Conservation (phyloP, 2,329 filamentous ascomycete genomes). For the Penicillium palitans region DNA sequence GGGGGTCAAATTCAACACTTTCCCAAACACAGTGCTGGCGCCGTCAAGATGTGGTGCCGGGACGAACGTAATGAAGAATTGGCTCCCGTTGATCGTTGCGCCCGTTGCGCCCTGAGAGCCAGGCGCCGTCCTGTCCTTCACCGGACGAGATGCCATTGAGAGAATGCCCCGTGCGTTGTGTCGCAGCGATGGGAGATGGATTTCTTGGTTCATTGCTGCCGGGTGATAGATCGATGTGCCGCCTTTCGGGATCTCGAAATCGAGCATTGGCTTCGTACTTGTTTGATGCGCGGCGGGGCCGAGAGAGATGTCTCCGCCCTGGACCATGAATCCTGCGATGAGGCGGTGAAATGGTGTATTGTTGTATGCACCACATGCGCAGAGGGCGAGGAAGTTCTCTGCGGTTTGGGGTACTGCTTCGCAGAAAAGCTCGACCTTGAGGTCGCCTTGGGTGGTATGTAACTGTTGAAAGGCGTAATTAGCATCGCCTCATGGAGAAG, state of each 20-base stretch:
- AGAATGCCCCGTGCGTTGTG: slow-evolving; percentile 60
- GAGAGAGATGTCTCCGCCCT: slow-evolving; percentile 57
- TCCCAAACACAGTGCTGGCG: slow-evolving; percentile 66
- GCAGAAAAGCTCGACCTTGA: slow-evolving; percentile 97
- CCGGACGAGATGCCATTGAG: slow-evolving; percentile 59
- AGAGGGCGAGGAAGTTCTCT: slow-evolving; percentile 71
- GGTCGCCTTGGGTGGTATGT: slow-evolving; percentile 82
- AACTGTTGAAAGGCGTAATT: slow-evolving; percentile 48
- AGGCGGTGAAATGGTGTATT: slow-evolving; percentile 63
- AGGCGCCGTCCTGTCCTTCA: slow-evolving; percentile 47
- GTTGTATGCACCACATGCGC: slow-evolving; percentile 62
- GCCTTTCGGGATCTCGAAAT: slow-evolving; percentile 54
- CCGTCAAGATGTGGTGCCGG: slow-evolving; percentile 64
- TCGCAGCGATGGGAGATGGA: slow-evolving; percentile 55
- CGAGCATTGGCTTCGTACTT: slow-evolving; percentile 44
- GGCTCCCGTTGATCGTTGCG: slow-evolving; percentile 54
- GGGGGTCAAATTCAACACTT: slow-evolving; percentile 51
- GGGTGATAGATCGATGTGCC: slow-evolving; percentile 57
- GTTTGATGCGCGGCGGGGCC: slow-evolving; percentile 44
- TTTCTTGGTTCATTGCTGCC: slow-evolving; percentile 61
- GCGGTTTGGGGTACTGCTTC: slow-evolving; percentile 91
- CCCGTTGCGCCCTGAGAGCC: slow-evolving; percentile 46
- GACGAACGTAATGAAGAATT: slow-evolving; percentile 66
- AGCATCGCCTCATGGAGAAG: not conserved
- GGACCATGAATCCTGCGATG: slow-evolving; percentile 65